Percentiles rank a stretch among this genome's conserved stretches.
These are phyloP conservation scores for Boletellus emodensis DNA, from an alignment of 768 basidiomycete genomes.

Conservation along the genomic window DNA sequence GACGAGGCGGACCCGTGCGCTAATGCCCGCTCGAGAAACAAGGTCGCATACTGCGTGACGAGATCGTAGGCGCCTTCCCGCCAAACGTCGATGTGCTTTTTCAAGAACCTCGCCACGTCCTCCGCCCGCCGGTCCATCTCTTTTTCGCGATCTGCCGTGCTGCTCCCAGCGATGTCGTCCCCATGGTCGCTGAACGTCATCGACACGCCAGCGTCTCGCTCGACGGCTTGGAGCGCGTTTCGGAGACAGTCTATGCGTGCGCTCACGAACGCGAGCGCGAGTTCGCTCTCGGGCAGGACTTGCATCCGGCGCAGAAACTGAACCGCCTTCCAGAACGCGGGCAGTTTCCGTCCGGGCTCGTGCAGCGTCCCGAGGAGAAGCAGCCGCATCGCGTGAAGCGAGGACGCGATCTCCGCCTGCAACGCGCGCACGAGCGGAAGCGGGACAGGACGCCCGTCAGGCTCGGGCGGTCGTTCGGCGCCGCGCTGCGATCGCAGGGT, in stretches of 20 bases:
- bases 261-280: conserved; percentile 82
- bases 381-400: conserved; percentile 62
- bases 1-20: conserved; percentile 23
- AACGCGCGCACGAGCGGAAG: conserved; percentile 44
- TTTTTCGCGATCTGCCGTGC: conserved; percentile 35
- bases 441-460: conserved; percentile 35
- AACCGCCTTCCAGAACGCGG: conserved; percentile 85
- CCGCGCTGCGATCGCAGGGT: conserved; percentile 34
- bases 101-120: conserved; percentile 73
- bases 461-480: conserved; percentile 34
- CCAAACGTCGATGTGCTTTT: conserved; percentile 87
- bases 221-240: conserved; percentile 50
- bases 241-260: conserved; percentile 65
- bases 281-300: conserved; percentile 64
- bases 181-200: conserved; percentile 9
- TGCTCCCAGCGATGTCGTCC: conserved; percentile 15
- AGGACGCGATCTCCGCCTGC: conserved; percentile 62
- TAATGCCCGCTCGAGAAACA: conserved; percentile 72
- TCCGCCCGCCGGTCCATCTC: conserved; percentile 59
- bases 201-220: conserved; percentile 41
- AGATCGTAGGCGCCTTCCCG: conserved; percentile 91
- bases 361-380: conserved; percentile 76
- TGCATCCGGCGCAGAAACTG: conserved; percentile 84
- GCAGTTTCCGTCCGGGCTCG: conserved; percentile 80
- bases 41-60: conserved; percentile 83